Evolutionary conservation across 2,329 filamentous ascomycete genomes (phyloP), one percentile per base, ranked within the genome.

Genomic region (Aspergillus pseudotamarii): DNA sequence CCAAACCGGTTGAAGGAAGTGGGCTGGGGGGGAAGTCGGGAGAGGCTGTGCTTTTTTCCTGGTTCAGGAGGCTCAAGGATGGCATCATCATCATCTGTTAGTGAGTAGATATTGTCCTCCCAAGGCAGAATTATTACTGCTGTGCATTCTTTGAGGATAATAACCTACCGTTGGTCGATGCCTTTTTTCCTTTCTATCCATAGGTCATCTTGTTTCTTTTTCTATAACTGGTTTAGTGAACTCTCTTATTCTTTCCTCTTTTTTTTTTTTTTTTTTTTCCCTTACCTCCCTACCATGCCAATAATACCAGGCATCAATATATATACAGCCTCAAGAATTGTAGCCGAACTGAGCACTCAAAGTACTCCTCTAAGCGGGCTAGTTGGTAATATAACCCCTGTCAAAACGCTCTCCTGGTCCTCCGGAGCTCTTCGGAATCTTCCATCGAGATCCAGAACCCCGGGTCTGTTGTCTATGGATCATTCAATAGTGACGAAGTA

Each of bases 31-130:
- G n/a, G n/a, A 11, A 48, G 11, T 51, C 38, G n/a, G 36, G 23
- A 59, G 57, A 59, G 57, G 57, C 57, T 59, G 57, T 59, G 57
- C 50, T 46, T 30, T 30, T 48, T 41, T 38, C 16, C 43, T 46
- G 45, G 45, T 32, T 48, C 41, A 58, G 41, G 26, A 46, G 56
- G 41, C 56, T 32, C 41, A 34, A 32, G 28, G 56, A 59, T 59
- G 48, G 57, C 57, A 46, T 41, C 57, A 46, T 59, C 48, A 46
- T 59, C 57, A 51, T 51, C 48, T 59, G 57, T 51, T 59, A 43
- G 28, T 51, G 34, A 19, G 14, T 50, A 30, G 26, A 28, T 50
- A 30, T 10, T 50, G 4, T 26, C 16, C 30, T 32, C n/a, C n/a
- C 48, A 51, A 51, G 48, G 48, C 48, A 32, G 48, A 51, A 34